phyloP scores from a whole-genome alignment of 768 basidiomycete genomes.

The Podaxis sp. region DNA sequence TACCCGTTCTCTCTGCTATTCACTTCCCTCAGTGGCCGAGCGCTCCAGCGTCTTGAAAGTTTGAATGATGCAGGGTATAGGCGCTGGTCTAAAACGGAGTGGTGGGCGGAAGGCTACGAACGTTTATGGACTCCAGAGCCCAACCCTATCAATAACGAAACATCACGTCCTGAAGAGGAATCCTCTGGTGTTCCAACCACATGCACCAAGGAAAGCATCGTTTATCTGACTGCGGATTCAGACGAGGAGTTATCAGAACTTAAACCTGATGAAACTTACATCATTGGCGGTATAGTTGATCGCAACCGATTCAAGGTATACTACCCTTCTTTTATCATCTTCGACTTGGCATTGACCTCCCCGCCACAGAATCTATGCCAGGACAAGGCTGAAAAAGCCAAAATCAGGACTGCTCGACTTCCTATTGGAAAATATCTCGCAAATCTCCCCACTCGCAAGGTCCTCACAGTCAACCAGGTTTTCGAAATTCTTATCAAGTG shows the following conservation, averaged over 20 bases:
- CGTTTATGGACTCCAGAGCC: constrained; percentile 48
- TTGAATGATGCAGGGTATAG: constrained; percentile 64
- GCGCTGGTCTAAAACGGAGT: constrained; percentile 80
- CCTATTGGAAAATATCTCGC: constrained; percentile 92
- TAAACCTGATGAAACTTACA: constrained; percentile 80
- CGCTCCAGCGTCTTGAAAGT: constrained; percentile 58
- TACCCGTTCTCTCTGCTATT: constrained; percentile 73
- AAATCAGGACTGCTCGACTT: constrained; percentile 80
- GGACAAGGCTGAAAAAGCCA: constrained; percentile 72
- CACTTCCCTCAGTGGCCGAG: constrained; percentile 75
- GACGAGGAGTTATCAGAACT: constrained; percentile 82
- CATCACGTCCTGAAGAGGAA: constrained; percentile 5
- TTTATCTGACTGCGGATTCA: constrained; percentile 96
- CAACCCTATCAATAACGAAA: neutral
- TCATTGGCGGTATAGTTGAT: constrained; percentile 95
- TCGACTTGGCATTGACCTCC: constrained; percentile 1
- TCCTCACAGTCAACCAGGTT: constrained; percentile 95
- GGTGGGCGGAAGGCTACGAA: constrained; percentile 78
- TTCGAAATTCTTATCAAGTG: constrained; percentile 91
- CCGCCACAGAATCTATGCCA: constrained; percentile 74
- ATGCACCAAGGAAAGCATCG: constrained; percentile 45
- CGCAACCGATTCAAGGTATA: constrained; percentile 91
- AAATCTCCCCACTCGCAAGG: constrained; percentile 84
- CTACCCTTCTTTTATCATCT: constrained; percentile 1
- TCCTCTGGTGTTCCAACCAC: constrained; percentile 13